Evolutionary conservation across 352 stramenopile species (phyloP), one percentile per base, ranked within the genome.

Genomic region (Phytophthora quininea): DNA sequence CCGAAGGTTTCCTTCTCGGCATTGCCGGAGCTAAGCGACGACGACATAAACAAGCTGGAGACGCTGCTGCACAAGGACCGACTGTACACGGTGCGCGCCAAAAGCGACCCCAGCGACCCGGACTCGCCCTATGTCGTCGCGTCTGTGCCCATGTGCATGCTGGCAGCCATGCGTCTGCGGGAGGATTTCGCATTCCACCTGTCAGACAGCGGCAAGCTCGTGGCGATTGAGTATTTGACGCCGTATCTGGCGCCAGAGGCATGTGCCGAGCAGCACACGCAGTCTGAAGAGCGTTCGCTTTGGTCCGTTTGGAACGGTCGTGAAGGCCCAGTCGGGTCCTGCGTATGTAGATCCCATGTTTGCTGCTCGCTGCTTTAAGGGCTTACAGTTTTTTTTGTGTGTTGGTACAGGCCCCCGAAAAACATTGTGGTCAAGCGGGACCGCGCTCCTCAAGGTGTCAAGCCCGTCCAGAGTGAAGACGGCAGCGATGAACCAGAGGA

Each of bases 141-240:
- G 30, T 93, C 85, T 12, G 84, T 95, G 42, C 87, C 87, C 12
- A 88, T 90, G 75, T 95, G 87, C 66, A 86, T 92, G 74, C 69
- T 95, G 40, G 84, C 77, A 5, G 83, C 80, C 38, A 89, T 82
- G 56, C 79, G 77, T 42, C 75, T 95, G 66, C 87, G 85, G 60
- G 87, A 95, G 69, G 85, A 95, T 63, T 74, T 95, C 38, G 74
- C 87, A 66, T 92, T 95, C 74, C 87, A 95, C 68, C 58, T 95
- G 33, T 90, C 84, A 47, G 84, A 92, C 64, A 80, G 71, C 42
- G 84, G 84, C 58, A 86, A 93, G 61, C 75, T 95, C n/a, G 63
- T 93, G 29, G 78, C 82, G 29, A 92, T 95, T 46, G 87, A 95
- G 61, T 95, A 91, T 67, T 74, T 91, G 45, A 93, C 87, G 58